phyloP scores from a whole-genome alignment of 2,329 filamentous ascomycete genomes.

The Parastagonospora avenae region DNA sequence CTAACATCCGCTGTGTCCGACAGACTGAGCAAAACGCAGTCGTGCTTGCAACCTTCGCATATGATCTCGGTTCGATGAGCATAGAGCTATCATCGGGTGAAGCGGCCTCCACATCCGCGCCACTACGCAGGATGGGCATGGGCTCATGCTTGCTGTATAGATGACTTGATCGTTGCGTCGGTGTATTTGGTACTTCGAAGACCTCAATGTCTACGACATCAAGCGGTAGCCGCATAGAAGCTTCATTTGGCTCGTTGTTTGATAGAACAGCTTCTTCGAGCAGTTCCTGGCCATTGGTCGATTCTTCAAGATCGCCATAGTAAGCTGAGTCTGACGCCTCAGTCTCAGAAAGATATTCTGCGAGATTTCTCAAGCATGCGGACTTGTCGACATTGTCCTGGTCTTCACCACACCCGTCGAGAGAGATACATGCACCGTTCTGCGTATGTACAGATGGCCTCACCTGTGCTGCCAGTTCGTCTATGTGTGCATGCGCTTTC shows the following conservation, averaged over 20 bases:
- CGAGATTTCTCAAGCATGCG: too few relatives aligned
- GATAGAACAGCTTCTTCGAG: too few relatives aligned
- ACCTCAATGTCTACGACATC: not conserved
- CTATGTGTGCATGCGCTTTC: too few relatives aligned
- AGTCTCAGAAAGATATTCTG: too few relatives aligned
- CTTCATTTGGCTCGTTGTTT: not conserved
- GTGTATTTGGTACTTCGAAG: slow-evolving; percentile 19
- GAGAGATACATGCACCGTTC: too few relatives aligned
- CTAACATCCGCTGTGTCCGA: slow-evolving; percentile 10
- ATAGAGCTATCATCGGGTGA: not conserved
- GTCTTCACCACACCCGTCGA: too few relatives aligned
- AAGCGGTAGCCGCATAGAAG: not conserved
- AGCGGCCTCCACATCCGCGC: not conserved
- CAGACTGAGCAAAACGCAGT: slow-evolving; percentile 16
- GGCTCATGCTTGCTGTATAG: not conserved
- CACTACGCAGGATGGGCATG: not conserved
- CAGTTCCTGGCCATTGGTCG: too few relatives aligned
- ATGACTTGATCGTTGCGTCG: slow-evolving; percentile 11
- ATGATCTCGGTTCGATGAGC: not conserved
- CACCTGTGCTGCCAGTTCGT: too few relatives aligned
- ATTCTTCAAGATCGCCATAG: too few relatives aligned
- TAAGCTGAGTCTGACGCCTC: too few relatives aligned
- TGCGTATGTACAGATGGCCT: too few relatives aligned
- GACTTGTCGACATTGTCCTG: too few relatives aligned
- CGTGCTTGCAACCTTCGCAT: not conserved